Evolutionary conservation across 1,284 basidiomycete genomes (phyloP), one percentile per base, ranked within the genome.

Genomic region (Porodaedalea pini): DNA sequence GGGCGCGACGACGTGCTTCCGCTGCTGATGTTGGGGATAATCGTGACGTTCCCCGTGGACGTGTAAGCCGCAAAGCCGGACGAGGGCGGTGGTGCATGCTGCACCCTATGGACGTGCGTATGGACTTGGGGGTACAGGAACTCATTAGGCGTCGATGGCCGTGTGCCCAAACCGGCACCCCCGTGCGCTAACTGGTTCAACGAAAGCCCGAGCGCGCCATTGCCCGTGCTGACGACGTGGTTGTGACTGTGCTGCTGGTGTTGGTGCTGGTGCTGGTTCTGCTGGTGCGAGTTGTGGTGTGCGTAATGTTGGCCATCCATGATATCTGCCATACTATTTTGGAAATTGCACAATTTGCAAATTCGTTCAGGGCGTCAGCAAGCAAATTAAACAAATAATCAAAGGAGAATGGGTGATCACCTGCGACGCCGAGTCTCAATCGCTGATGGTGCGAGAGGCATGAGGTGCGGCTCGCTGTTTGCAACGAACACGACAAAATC

Each of bases 21-120:
- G n/a, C 49, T 41, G 37, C 45, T 51, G 49, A 56, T 51, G 32
- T 52, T 56, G 2, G 58, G 49, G 53, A 59, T 54, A 15, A 59
- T 29, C 13, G 34, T 21, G 3, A 56, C 25, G 25, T 15, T 36
- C 10, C 52, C 43, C 39, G 53, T 13, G 10, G 58, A 37, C 1
- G 58, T 43, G 21, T 48, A 58, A 6, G 32, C 44, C 15, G 43
- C 39, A 50, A 54, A 58, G 11, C 47, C 45, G 21, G 43, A 27
- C 48, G 54, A 29, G 15, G 19, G 36, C 17, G 48, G 47, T n/a
- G n/a, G n/a, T 8, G 23, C 13, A 37, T 57, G 56, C 23, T 43
- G 56, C 11, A 29, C 4, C 23, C n/a, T n/a, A n/a, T n/a, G n/a
- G n/a, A 32, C 27, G 37, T 49, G 51, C 21, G 47, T 11, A 5